Evolutionary conservation across 129 eudicot genomes (phyloP).

Genomic region (Pittosporum tobira): DNA sequence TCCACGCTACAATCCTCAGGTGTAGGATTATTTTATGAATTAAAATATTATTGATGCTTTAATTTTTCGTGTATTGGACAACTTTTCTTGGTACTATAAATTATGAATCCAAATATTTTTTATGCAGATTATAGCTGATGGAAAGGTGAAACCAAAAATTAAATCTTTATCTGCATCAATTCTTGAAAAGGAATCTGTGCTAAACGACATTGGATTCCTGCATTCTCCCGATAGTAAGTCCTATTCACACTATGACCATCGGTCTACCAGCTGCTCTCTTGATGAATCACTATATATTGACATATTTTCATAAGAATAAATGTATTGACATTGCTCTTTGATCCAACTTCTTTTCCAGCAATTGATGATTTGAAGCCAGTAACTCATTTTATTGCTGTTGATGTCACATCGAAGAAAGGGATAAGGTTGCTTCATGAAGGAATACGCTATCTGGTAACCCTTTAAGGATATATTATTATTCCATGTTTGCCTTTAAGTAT

Average conservation of each 20-base stretch:
- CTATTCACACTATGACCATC: not conserved
- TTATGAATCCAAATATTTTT: constrained; percentile 12
- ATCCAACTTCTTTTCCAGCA: constrained; percentile 37
- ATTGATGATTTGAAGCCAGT: constrained; percentile 84
- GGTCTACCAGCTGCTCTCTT: not conserved
- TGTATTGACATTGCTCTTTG: no score
- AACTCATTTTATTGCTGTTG: constrained; percentile 86
- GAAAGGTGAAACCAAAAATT: constrained; percentile 64
- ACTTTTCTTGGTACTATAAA: not conserved
- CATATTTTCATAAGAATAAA: no score
- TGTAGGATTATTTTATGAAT: constrained; percentile 9
- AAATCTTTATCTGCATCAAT: constrained; percentile 59
- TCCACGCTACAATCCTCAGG: constrained; percentile 89
- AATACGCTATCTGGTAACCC: constrained; percentile 70
- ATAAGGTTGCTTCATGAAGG: constrained; percentile 81
- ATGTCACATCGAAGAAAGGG: constrained; percentile 66
- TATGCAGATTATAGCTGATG: constrained; percentile 67
- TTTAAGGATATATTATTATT: not conserved
- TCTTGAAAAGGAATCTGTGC: constrained; percentile 55
- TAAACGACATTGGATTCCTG: constrained; percentile 55
- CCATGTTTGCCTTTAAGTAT: no score
- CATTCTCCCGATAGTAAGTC: constrained; percentile 84
- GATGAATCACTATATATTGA: not conserved
- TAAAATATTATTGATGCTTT: not conserved
- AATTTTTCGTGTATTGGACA: not conserved